phyloP scores from a whole-genome alignment of 2,329 filamentous ascomycete genomes.

The Lasiodiplodia theobromae region DNA sequence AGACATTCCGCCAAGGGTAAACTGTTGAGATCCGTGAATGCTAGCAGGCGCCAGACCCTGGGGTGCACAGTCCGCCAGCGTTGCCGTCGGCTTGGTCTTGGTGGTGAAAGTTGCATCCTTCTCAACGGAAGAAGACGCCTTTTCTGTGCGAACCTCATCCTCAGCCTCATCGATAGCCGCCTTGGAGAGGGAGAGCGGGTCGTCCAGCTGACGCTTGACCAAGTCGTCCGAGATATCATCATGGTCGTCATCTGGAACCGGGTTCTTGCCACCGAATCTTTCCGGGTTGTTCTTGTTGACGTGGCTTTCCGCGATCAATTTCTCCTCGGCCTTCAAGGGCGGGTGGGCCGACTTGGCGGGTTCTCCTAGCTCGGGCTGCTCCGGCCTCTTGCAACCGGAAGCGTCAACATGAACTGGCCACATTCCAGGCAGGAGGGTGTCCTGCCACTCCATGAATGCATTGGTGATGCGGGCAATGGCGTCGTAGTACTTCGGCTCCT shows the following conservation, averaged over 20 bases:
- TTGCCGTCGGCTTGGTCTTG: conserved; percentile 24
- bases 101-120: background rate
- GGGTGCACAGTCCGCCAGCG: conserved; percentile 35
- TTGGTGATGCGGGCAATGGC: conserved; percentile 54
- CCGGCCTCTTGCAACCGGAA: conserved; percentile 23
- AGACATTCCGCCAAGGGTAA: conserved; percentile 51
- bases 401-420: conserved; percentile 57
- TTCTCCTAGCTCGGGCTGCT: background rate
- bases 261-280: conserved; percentile 24
- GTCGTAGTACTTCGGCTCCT: conserved; percentile 56
- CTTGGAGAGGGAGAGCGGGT: conserved; percentile 20
- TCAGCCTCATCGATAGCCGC: background rate
- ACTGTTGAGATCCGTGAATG: conserved; percentile 37
- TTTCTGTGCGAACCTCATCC: conserved; percentile 25
- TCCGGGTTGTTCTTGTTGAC: conserved; percentile 16
- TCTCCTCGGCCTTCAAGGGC: background rate
- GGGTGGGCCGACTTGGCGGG: conserved; percentile 2
- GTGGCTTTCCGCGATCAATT: background rate
- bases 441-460: conserved; percentile 51
- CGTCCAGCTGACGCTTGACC: conserved; percentile 17
- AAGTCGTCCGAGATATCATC: conserved; percentile 8
- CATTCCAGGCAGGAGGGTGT: conserved; percentile 56
- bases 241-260: conserved; percentile 25
- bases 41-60: conserved; percentile 13
- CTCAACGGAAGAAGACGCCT: background rate